Conservation (phyloP, 2,329 filamentous ascomycete species). For the Fusarium nurragi region DNA sequence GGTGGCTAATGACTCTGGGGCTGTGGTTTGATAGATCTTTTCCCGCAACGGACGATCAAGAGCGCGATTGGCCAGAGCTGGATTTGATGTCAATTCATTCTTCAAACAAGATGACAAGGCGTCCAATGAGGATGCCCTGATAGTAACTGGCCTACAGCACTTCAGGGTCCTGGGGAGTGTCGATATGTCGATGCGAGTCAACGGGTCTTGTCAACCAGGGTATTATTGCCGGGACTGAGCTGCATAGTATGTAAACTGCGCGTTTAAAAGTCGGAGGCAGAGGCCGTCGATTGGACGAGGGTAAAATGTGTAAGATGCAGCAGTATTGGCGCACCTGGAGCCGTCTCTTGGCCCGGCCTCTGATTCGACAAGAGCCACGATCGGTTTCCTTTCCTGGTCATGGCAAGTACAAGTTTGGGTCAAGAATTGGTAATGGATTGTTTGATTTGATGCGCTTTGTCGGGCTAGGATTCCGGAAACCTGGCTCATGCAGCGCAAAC, state of each 20-base stretch:
- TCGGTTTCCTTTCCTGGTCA: constrained; percentile 29
- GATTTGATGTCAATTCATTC: constrained; percentile 46
- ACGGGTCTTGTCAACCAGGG: constrained; percentile 29
- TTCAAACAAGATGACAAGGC: constrained; percentile 44
- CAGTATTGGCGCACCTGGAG: constrained; percentile 30
- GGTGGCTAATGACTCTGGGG: constrained; percentile 16
- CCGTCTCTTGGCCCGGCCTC: constrained; percentile 4
- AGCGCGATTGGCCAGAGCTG: constrained; percentile 31
- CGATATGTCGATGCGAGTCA: constrained; percentile 25
- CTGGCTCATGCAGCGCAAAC: constrained; percentile 3
- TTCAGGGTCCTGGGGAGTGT: constrained; percentile 35
- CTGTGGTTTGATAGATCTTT: constrained; percentile 27
- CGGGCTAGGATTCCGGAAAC: constrained; percentile 17
- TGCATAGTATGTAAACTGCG: constrained; percentile 3
- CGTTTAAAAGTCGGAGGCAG: constrained; percentile 25
- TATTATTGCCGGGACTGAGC: not conserved
- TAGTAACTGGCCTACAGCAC: constrained; percentile 28
- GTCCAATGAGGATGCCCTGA: constrained; percentile 40
- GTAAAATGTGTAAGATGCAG: constrained; percentile 18
- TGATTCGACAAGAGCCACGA: constrained; percentile 33
- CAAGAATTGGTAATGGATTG: constrained; percentile 38
- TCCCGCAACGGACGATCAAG: constrained; percentile 17
- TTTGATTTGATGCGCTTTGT: constrained; percentile 24
- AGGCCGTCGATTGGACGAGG: constrained; percentile 25
- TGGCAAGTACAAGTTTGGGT: constrained; percentile 19